Base-by-base conservation (phyloP, 148 eudicot species). In the Amaranthus hypochondriacus region DNA sequence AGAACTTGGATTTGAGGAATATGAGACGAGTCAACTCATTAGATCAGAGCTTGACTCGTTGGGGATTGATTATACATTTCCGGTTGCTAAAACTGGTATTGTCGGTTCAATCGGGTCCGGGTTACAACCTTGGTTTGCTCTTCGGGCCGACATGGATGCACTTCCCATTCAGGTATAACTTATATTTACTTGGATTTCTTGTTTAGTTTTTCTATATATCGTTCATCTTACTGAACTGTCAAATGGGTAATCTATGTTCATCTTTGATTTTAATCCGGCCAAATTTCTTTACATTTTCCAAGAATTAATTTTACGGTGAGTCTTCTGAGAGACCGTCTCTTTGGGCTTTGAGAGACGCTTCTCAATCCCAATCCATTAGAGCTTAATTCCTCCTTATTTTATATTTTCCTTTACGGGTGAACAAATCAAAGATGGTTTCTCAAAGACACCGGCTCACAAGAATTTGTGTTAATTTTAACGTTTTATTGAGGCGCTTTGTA, bases 111-210 rank as follows among this genome's bases (percentile, higher is more conserved):
- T 85, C 68, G 83, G 87, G 71, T 79, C 83, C 4, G 83, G 81
- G 65, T 62, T 59, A 5, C 52, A 75, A 14, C 87, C 85, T 15
- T 74, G 75, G 72, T 55, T 85, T 58, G 80, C 81, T 72, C 81
- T 85, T 13, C 63, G 87, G 39, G 85, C 85, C 7, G 85, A 85
- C 54, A 85, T 82, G 85, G 87, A 85, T 56, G 85, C 87, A 13
- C 87, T 85, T 47, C 77, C 85, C 0, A 56, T 85, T 77, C 85
- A 85, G 85, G 87, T 84, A 66, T 65, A 3, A 3, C 4, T 7
- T 9, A 53, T 42, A 10, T 8, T 18, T 14, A 28, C 50, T n/a
- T 68, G 15, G 62, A 28, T 28, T 28, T 28, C 39, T 62, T 13
- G 39, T 6, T 48, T 4, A 14, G 28, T 54, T 10, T 47, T 14